phyloP scores from a whole-genome alignment of 768 basidiomycete genomes.

The Boletus bicolor region DNA sequence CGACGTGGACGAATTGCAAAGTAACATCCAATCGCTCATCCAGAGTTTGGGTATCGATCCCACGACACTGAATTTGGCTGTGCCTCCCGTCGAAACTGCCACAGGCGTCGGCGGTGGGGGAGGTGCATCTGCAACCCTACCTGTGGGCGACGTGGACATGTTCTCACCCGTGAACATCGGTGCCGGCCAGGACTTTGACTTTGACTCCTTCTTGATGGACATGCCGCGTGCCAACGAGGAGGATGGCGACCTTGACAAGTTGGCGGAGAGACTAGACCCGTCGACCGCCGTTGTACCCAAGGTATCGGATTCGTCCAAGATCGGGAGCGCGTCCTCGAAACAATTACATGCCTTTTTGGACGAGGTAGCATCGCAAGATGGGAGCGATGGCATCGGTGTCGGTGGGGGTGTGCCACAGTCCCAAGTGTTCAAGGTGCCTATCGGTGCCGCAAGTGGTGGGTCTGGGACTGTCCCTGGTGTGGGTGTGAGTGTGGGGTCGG shows the following conservation, averaged over 20 bases:
- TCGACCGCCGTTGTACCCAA: conserved; percentile 30
- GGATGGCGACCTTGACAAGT: conserved; percentile 30
- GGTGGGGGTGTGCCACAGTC: not conserved
- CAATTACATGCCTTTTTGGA: conserved; percentile 43
- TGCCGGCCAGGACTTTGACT: conserved; percentile 32
- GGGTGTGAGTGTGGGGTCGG: not conserved
- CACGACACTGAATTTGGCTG: conserved; percentile 14
- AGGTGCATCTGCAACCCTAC: not conserved
- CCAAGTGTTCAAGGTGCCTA: conserved; percentile 6
- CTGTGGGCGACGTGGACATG: conserved; percentile 14
- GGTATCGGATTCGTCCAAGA: conserved; percentile 26
- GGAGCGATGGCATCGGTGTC: conserved; percentile 6
- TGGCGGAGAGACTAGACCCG: conserved; percentile 34
- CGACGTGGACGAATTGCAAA: conserved; percentile 69
- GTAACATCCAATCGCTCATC: conserved; percentile 68
- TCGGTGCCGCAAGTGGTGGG: not conserved
- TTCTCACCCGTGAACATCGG: conserved; percentile 13
- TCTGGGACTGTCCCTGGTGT: not conserved
- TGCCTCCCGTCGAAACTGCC: conserved; percentile 5
- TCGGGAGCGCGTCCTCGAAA: conserved; percentile 33
- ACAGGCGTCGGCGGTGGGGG: conserved; percentile 12
- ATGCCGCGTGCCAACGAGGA: conserved; percentile 32
- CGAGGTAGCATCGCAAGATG: conserved; percentile 37
- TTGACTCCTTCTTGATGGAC: conserved; percentile 41
- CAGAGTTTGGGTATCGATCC: conserved; percentile 68